Evolutionary conservation across 345 rosid genomes (phyloP).

Genomic region (Sisymbrium irio): DNA sequence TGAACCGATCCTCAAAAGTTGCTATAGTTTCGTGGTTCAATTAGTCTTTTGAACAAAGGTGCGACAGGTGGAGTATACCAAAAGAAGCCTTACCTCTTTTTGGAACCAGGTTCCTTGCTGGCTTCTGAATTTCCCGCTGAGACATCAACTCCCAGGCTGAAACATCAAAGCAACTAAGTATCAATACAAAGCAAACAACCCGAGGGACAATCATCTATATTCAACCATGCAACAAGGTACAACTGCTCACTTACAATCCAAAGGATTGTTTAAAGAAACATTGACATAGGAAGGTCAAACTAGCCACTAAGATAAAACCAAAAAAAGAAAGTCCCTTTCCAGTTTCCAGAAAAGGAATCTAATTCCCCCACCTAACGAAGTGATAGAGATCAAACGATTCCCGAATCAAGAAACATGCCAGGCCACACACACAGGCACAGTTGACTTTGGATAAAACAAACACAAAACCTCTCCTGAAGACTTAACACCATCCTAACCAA

Average conservation of each 20-base stretch:
- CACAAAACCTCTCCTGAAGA: constrained; percentile 19
- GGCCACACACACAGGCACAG: constrained; percentile 22
- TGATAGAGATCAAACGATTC: constrained; percentile 12
- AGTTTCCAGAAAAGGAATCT: constrained; percentile 17
- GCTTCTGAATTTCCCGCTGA: constrained; percentile 66
- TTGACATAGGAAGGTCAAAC: constrained; percentile 23
- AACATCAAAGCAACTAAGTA: constrained; percentile 13
- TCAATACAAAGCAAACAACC: neutral
- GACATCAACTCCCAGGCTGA: constrained; percentile 63
- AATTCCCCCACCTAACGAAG: constrained; percentile 28
- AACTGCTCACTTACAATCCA: neutral
- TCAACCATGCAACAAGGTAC: constrained; percentile 15
- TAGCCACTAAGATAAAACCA: neutral
- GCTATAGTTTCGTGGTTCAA: neutral
- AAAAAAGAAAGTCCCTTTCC: neutral
- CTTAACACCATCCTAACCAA: neutral
- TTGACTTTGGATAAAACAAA: constrained; percentile 30
- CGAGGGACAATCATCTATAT: neutral
- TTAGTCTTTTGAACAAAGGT: neutral
- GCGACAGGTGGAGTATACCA: neutral
- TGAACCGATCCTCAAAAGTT: neutral
- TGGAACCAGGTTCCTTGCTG: constrained; percentile 68
- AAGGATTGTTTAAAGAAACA: neutral
- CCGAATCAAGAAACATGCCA: constrained; percentile 28
- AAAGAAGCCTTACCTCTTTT: constrained; percentile 59